phyloP scores from a whole-genome alignment of 2,329 filamentous ascomycete species.

The Aspergillus piperis region DNA sequence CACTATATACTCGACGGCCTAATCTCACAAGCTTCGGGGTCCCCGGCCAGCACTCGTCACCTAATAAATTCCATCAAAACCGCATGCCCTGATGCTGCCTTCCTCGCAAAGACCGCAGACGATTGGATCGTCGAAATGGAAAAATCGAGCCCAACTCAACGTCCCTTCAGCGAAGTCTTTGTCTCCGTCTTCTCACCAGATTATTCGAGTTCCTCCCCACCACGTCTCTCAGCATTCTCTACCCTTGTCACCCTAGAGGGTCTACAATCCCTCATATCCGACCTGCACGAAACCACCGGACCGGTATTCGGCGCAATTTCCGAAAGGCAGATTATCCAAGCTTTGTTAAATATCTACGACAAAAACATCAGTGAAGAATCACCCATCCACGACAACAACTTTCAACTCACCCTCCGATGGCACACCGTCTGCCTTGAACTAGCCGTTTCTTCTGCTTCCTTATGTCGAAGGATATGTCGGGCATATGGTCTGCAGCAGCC shows the following conservation, averaged over 20 bases:
- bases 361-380: slow-evolving; percentile 5
- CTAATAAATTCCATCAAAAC: slow-evolving; percentile 21
- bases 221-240: neutral
- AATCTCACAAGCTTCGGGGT: slow-evolving; percentile 24
- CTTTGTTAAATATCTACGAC: slow-evolving; percentile 4
- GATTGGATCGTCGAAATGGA: slow-evolving; percentile 20
- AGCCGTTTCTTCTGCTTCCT: slow-evolving; percentile 10
- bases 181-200: neutral
- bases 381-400: neutral
- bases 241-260: slow-evolving; percentile 6
- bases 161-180: slow-evolving; percentile 4
- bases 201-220: neutral
- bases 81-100: slow-evolving; percentile 20
- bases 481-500: slow-evolving; percentile 1
- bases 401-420: slow-evolving; percentile 17
- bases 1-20: slow-evolving; percentile 26
- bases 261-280: neutral
- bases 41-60: slow-evolving; percentile 22
- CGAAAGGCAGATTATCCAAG: neutral
- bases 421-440: slow-evolving; percentile 22
- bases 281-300: neutral
- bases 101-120: slow-evolving; percentile 19
- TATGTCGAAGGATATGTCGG: slow-evolving; percentile 16
- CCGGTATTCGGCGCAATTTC: neutral
- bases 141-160: neutral